Base-by-base conservation (phyloP, 176 grass and related monocot genomes). In the Raddia guianensis region DNA sequence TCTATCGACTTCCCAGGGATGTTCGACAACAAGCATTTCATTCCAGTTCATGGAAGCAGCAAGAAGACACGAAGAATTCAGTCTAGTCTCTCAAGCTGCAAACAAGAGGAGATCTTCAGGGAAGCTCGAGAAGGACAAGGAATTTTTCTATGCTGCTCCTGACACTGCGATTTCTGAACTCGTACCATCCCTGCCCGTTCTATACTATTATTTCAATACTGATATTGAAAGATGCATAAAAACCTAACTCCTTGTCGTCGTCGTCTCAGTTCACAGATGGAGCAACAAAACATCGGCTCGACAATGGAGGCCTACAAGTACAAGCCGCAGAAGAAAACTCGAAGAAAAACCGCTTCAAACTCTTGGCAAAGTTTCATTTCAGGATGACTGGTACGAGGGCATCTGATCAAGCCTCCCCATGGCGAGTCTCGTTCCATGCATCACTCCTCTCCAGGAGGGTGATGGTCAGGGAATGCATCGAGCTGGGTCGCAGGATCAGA, bases 191-290 rank as follows among this genome's bases (percentile, higher is more conserved):
- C 64, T 67, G 56, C n/a, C 9, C 56, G 20, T 21, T 20, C 56
- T 59, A 27, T 27, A 27, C 27, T 27, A 27, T 27, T 27, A 59
- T 10, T 59, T 21, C 20, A 59, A n/a, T 20, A 20, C 8, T 59
- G 20, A 21, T 59, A n/a, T 20, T 20, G 8, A 67, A 12, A 21
- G n/a, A 69, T 48, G 44, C 66, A 69, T 40, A 7, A 18, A 11
- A 68, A 48, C 16, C 35, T 68, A 20, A 46, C 1, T 16, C 50
- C 8, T 11, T 11, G 32, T 58, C 64, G 42, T 51, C 18, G 14
- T 63, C 2, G 8, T 53, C 43, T 71, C 42, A 85, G 78, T 58
- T 77, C 37, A 63, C 40, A 7, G 76, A 82, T 18, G 78, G 44
- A 78, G 66, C 7, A 59, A 51, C 13, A 81, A 51, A 68, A 3